Evolutionary conservation across 106 monocot species (phyloP).

Genomic region (Allium cepa): DNA sequence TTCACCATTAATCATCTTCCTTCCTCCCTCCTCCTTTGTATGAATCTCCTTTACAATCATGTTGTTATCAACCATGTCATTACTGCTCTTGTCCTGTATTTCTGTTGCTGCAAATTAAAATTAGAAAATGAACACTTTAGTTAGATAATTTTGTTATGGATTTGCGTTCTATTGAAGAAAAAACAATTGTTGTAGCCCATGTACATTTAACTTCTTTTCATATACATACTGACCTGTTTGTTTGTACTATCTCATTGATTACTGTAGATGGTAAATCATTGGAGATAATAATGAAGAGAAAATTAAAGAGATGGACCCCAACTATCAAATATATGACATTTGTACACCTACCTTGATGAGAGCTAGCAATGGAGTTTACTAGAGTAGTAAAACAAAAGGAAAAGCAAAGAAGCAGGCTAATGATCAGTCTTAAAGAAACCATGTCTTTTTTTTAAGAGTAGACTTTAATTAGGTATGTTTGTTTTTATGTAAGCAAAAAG

Average conservation of each 20-base stretch:
- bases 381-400: conserved; percentile 10
- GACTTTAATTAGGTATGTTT: conserved; percentile 14
- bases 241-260: no score
- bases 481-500: conserved; percentile 4
- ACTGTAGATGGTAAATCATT: neutral
- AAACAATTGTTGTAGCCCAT: no score
- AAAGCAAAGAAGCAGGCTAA: conserved; percentile 17
- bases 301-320: neutral
- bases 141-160: no score
- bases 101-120: neutral
- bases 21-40: neutral
- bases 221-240: no score
- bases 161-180: no score
- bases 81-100: neutral
- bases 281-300: neutral
- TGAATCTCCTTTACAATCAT: neutral
- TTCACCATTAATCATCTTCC: conserved; percentile 6
- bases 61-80: neutral
- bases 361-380: conserved; percentile 12
- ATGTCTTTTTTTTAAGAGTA: conserved; percentile 8
- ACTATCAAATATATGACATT: no score
- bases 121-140: no score
- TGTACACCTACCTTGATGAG: conserved; percentile 5
- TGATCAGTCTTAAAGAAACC: conserved; percentile 11
- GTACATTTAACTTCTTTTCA: no score